Evolutionary conservation across 148 eudicot species (phyloP).

Genomic region (Camellia sinensis): DNA sequence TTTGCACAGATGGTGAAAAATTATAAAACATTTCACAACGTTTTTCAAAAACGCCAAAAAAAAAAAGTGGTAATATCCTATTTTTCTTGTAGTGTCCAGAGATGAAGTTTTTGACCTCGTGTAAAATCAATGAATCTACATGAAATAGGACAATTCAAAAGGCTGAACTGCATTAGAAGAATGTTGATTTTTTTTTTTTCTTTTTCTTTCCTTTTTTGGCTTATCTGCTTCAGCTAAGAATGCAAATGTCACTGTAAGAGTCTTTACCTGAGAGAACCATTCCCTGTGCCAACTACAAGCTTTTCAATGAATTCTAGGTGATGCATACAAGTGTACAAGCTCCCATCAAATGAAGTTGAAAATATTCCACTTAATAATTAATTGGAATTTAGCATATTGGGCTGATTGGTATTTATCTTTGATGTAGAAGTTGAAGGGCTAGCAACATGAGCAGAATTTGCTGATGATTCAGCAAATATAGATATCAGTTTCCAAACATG

Average conservation of each 20-base stretch:
- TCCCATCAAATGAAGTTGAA: constrained; percentile 72
- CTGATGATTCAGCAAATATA: constrained; percentile 69
- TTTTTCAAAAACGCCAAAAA: too few relatives aligned
- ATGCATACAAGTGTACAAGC: constrained; percentile 89
- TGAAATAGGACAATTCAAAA: constrained; percentile 3
- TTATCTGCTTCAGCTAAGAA: neutral
- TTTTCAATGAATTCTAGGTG: constrained; percentile 57
- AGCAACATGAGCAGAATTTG: constrained; percentile 34
- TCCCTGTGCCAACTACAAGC: constrained; percentile 86
- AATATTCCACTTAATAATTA: constrained; percentile 71
- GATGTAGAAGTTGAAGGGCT: constrained; percentile 42
- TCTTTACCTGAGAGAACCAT: constrained; percentile 85
- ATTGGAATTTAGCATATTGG: constrained; percentile 65
- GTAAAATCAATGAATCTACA: constrained; percentile 80
- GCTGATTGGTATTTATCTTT: constrained; percentile 59
- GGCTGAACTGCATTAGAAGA: neutral
- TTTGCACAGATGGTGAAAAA: too few relatives aligned
- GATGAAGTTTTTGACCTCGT: constrained; percentile 80
- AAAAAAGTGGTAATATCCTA: too few relatives aligned
- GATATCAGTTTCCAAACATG: constrained; percentile 50
- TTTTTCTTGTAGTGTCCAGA: too few relatives aligned
- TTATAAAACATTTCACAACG: too few relatives aligned
- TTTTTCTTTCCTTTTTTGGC: neutral
- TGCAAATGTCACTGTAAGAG: neutral
- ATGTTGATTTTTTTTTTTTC: neutral